These are phyloP conservation scores for Oemleria cerasiformis DNA, from an alignment of 306 rosid genomes.

Conservation along the genomic window DNA sequence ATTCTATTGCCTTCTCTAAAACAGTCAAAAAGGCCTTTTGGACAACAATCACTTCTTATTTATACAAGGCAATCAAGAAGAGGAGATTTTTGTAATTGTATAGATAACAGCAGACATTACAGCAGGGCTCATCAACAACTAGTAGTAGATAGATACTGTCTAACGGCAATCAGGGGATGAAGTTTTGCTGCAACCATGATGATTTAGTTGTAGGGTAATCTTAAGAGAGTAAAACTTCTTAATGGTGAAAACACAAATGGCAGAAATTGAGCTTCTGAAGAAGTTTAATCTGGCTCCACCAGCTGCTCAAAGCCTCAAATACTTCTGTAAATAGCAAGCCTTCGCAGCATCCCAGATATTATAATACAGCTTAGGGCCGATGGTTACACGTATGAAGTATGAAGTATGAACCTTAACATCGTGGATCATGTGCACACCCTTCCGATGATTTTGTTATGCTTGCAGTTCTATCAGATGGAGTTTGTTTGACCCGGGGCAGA, in stretches of 20 bases:
- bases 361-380: background rate
- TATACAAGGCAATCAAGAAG: background rate
- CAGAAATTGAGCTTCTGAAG: background rate
- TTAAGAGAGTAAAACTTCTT: background rate
- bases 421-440: background rate
- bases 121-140: background rate
- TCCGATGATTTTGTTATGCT: background rate
- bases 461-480: background rate
- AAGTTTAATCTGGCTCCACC: background rate
- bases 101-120: conserved; percentile 7
- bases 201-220: background rate
- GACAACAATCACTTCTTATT: background rate
- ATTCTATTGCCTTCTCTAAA: background rate
- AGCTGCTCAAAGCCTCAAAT: conserved; percentile 11
- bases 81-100: background rate
- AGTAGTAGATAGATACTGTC: background rate
- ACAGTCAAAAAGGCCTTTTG: background rate
- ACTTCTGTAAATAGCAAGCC: background rate
- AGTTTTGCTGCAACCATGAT: conserved; percentile 1
- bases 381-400: background rate
- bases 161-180: background rate
- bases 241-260: background rate
- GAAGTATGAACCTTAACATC: too few relatives aligned
- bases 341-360: background rate
- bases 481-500: background rate